phyloP scores from a whole-genome alignment of 176 grass and related monocot species.

The Oryza glaberrima region DNA sequence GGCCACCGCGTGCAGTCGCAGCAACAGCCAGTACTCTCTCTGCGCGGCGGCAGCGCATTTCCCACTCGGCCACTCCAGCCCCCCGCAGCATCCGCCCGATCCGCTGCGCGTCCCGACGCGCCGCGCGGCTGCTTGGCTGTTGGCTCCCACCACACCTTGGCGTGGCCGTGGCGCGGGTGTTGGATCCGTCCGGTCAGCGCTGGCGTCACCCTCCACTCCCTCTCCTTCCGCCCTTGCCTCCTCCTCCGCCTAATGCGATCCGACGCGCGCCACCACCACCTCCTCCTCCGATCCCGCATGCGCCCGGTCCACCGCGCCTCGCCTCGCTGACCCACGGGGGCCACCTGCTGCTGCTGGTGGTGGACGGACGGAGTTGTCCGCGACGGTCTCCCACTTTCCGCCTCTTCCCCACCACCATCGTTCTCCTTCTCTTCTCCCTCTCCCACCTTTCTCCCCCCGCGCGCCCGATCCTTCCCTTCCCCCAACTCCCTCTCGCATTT shows the following conservation, averaged over 20 bases:
- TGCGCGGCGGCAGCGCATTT: too few relatives aligned
- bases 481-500: background rate
- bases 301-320: constrained; percentile 6
- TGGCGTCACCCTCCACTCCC: constrained; percentile 46
- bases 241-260: constrained; percentile 39
- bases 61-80: too few relatives aligned
- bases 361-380: background rate
- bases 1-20: background rate
- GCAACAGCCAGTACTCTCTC: too few relatives aligned
- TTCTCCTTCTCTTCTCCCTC: background rate
- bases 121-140: too few relatives aligned
- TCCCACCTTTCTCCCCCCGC: background rate
- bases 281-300: background rate
- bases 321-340: background rate
- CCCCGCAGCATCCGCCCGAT: too few relatives aligned
- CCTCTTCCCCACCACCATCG: background rate
- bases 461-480: too few relatives aligned
- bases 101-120: too few relatives aligned
- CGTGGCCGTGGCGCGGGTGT: background rate
- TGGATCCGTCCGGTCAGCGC: constrained; percentile 28
- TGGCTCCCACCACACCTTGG: too few relatives aligned
- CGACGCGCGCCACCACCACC: constrained; percentile 51
- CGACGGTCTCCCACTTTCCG: constrained; percentile 33
- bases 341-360: background rate
- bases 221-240: too few relatives aligned